These are phyloP conservation scores for Trichoderma sp. DNA, from an alignment of 2,329 filamentous ascomycete genomes.

Conservation along the genomic window DNA sequence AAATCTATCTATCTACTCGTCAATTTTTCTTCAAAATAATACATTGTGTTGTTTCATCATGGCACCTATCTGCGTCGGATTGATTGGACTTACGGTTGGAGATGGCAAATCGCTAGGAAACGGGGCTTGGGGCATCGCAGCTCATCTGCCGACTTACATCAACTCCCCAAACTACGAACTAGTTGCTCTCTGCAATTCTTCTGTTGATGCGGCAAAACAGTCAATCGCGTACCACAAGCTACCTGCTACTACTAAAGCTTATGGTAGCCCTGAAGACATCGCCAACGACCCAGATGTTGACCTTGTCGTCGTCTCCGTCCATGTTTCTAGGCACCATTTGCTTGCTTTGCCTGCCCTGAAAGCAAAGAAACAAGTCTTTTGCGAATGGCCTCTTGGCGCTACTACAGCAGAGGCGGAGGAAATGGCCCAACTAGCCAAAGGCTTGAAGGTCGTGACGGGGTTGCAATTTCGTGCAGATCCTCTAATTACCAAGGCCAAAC, in stretches of 20 bases:
- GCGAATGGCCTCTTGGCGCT: constrained; percentile 54
- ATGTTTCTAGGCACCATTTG: constrained; percentile 47
- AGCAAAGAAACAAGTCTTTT: constrained; percentile 47
- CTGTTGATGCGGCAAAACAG: constrained; percentile 38
- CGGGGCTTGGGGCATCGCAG: constrained; percentile 47
- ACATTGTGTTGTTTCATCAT: background rate
- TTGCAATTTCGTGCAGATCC: constrained; percentile 47
- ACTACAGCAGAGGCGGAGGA: constrained; percentile 37
- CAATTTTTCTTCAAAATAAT: background rate
- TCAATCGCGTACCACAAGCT: constrained; percentile 43
- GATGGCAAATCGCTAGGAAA: background rate
- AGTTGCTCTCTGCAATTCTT: constrained; percentile 49
- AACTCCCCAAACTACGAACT: constrained; percentile 40
- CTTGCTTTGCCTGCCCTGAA: constrained; percentile 33
- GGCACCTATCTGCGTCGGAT: constrained; percentile 25
- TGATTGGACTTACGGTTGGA: constrained; percentile 22
- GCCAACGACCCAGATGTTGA: constrained; percentile 47
- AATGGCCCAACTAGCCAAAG: constrained; percentile 34
- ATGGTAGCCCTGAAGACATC: constrained; percentile 43
- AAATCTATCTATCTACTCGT: background rate
- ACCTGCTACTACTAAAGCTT: constrained; percentile 38
- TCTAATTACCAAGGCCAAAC: constrained; percentile 24
- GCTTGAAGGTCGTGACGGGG: constrained; percentile 37
- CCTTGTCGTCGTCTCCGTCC: constrained; percentile 48
- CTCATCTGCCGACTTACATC: constrained; percentile 46